Percentiles rank a stretch among this genome's conserved stretches.
These are phyloP conservation scores for Cordyceps tenuipes DNA, from an alignment of 2,329 filamentous ascomycete species.

Conservation along the genomic window DNA sequence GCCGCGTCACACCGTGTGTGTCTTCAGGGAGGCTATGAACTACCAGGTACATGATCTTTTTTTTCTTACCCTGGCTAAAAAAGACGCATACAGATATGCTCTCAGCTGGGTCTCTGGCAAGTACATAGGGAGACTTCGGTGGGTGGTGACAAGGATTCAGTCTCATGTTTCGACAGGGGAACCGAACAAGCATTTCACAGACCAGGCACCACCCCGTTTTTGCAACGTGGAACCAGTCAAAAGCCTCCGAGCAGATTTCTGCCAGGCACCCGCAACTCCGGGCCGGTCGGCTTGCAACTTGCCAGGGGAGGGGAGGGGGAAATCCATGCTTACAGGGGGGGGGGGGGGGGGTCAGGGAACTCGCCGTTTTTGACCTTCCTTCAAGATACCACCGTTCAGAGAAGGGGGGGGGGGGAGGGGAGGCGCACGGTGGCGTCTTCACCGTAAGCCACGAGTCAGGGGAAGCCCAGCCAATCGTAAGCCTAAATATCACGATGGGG, in stretches of 20 bases:
- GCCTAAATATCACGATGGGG: background rate
- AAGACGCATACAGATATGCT: too few relatives aligned
- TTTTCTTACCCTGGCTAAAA: too few relatives aligned
- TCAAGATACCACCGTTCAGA: too few relatives aligned
- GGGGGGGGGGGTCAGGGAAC: background rate
- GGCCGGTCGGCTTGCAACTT: too few relatives aligned
- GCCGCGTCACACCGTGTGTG: too few relatives aligned
- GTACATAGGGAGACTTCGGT: too few relatives aligned
- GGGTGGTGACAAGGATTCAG: too few relatives aligned
- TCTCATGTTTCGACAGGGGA: background rate
- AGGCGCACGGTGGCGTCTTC: too few relatives aligned
- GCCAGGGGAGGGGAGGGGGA: background rate
- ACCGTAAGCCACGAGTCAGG: background rate
- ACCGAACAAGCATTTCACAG: background rate
- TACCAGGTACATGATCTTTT: too few relatives aligned
- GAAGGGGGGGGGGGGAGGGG: background rate
- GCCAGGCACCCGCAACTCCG: conserved; percentile 3
- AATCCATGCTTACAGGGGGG: background rate
- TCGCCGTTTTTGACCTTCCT: background rate
- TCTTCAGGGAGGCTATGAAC: too few relatives aligned
- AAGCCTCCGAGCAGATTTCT: background rate
- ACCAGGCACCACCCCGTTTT: background rate
- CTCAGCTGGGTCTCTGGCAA: too few relatives aligned
- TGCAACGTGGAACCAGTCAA: background rate
- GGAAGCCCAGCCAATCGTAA: background rate